These are phyloP conservation scores for Linnemannia elongata DNA, from an alignment of 192 early-diverging fungal species.

Conservation along the genomic window DNA sequence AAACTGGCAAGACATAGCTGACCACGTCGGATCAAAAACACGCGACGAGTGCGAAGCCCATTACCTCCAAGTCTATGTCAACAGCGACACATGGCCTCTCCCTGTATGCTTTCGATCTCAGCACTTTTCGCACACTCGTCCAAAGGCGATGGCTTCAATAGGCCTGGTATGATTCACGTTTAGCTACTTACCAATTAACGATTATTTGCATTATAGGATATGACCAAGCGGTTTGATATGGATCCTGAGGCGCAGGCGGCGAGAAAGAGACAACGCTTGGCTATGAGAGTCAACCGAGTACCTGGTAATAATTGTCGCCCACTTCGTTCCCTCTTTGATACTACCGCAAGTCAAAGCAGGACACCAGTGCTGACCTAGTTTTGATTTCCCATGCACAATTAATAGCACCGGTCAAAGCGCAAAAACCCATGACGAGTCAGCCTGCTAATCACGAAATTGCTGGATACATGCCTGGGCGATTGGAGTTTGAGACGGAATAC, in stretches of 20 bases:
- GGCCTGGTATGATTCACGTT: neutral
- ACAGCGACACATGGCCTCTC: constrained; percentile 83
- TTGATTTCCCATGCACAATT: neutral
- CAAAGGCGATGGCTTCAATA: too few species aligned
- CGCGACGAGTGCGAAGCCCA: constrained; percentile 91
- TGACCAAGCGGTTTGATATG: constrained; percentile 77
- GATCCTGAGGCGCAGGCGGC: constrained; percentile 59
- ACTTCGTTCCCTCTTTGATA: constrained; percentile 27
- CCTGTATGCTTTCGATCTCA: constrained; percentile 68
- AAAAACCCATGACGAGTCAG: constrained; percentile 79
- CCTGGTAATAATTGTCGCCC: constrained; percentile 36
- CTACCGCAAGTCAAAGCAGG: neutral
- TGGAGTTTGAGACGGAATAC: constrained; percentile 96
- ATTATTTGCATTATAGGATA: constrained; percentile 62
- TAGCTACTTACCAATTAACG: neutral
- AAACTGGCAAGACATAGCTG: constrained; percentile 96
- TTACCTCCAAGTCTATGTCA: constrained; percentile 88
- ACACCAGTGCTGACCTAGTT: neutral
- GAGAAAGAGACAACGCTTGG: constrained; percentile 53
- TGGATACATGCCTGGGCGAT: constrained; percentile 97
- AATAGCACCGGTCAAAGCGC: constrained; percentile 44
- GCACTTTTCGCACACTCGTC: neutral
- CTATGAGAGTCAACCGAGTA: constrained; percentile 29
- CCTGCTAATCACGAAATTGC: constrained; percentile 97
- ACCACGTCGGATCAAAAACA: constrained; percentile 92